These are phyloP conservation scores for Vachellia pachyceras DNA, from an alignment of 306 rosid species.

Conservation along the genomic window DNA sequence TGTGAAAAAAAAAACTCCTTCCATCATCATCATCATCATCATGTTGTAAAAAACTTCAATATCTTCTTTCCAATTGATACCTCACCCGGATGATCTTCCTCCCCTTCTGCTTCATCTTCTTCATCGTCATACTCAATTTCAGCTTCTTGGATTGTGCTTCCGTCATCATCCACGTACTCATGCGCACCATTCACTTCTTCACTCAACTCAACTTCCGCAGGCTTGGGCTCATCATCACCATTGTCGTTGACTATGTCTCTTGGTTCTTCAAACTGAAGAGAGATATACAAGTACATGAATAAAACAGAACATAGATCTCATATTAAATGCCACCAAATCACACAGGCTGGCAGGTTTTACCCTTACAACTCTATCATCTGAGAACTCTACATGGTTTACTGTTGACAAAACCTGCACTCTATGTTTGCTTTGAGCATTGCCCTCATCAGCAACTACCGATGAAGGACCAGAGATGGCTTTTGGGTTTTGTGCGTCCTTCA, in stretches of 20 bases:
- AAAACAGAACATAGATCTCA: not conserved
- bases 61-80: conserved; percentile 72
- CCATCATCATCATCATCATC: conserved; percentile 26
- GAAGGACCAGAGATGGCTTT: conserved; percentile 50
- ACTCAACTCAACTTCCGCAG: conserved; percentile 38
- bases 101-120: conserved; percentile 42
- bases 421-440: conserved; percentile 36
- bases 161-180: conserved; percentile 51
- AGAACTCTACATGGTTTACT: conserved; percentile 43
- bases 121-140: conserved; percentile 51
- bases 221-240: conserved; percentile 47
- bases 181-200: conserved; percentile 51
- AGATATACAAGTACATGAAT: not conserved
- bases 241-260: conserved; percentile 48
- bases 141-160: conserved; percentile 51
- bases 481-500: conserved; percentile 40
- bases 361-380: conserved; percentile 66
- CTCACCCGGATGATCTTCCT: conserved; percentile 54
- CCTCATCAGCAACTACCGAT: conserved; percentile 46
- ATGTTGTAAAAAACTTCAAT: conserved; percentile 77
- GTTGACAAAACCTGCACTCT: conserved; percentile 49
- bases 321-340: conserved; percentile 16
- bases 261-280: conserved; percentile 63
- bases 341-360: conserved; percentile 47
- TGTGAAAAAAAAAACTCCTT: conserved; percentile 7